Conservation (phyloP, 306 rosid genomes). For the Quercus agrifolia region DNA sequence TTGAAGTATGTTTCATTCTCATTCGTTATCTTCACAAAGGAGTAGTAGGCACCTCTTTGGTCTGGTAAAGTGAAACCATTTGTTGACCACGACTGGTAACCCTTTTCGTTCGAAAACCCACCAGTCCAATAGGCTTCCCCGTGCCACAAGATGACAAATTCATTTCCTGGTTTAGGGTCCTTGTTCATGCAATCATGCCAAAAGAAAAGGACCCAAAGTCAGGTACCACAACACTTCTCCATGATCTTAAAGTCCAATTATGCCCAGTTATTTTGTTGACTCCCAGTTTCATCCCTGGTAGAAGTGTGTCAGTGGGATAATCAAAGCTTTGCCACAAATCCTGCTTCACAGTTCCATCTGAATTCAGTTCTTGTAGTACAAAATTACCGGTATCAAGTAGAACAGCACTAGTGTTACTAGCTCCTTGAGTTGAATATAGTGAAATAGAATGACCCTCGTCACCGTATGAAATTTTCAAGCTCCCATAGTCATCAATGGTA, state of each 20-base stretch:
- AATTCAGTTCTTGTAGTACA: constrained; percentile 13
- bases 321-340: constrained; percentile 34
- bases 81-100: too few relatives aligned
- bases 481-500: constrained; percentile 17
- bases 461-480: constrained; percentile 17
- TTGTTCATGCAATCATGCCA: constrained; percentile 2
- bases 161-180: constrained; percentile 9
- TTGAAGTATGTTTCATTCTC: background rate
- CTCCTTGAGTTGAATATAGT: constrained; percentile 7
- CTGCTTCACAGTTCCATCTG: constrained; percentile 9
- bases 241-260: constrained; percentile 15
- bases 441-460: background rate
- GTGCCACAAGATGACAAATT: constrained; percentile 21
- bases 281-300: constrained; percentile 30
- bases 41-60: background rate
- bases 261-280: constrained; percentile 19
- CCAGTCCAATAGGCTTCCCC: constrained; percentile 14
- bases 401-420: constrained; percentile 12
- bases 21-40: background rate
- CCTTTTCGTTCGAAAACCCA: constrained; percentile 9
- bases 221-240: constrained; percentile 1
- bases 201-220: constrained; percentile 23
- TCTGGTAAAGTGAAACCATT: too few relatives aligned
- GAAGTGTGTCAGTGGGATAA: constrained; percentile 26
- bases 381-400: constrained; percentile 22